Evolutionary conservation across 768 basidiomycete species (phyloP).

Genomic region (Kockovaella imperatae): DNA sequence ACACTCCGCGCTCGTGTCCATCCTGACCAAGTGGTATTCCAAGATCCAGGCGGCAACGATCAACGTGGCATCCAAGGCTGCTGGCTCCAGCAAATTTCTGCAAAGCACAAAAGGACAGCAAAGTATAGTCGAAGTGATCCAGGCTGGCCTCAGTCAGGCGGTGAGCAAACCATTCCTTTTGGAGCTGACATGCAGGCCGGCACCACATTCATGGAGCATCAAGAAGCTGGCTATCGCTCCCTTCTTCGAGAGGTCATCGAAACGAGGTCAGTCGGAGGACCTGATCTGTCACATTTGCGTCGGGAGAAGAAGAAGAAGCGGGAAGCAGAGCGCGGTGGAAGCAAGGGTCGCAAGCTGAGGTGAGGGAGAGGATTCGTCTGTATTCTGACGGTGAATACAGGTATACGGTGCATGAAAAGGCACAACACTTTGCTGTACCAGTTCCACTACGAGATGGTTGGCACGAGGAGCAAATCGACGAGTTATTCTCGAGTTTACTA

Average conservation of each 20-base stretch:
- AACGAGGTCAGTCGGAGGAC: slow-evolving; percentile 39
- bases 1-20: slow-evolving; percentile 66
- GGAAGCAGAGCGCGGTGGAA: slow-evolving; percentile 83
- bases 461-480: slow-evolving; percentile 96
- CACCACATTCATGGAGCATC: slow-evolving; percentile 25
- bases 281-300: slow-evolving; percentile 28
- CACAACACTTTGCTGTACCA: slow-evolving; percentile 95
- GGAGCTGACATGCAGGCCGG: slow-evolving; percentile 15
- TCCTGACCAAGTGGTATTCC: slow-evolving; percentile 85
- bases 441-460: slow-evolving; percentile 59
- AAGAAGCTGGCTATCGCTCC: slow-evolving; percentile 65
- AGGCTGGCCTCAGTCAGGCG: slow-evolving; percentile 56
- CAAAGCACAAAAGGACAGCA: slow-evolving; percentile 44
- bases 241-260: slow-evolving; percentile 87
- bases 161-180: no score
- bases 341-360: slow-evolving; percentile 89
- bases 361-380: slow-evolving; percentile 47
- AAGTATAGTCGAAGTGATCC: slow-evolving; percentile 62
- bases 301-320: slow-evolving; percentile 56
- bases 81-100: slow-evolving; percentile 51
- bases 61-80: slow-evolving; percentile 53
- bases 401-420: slow-evolving; percentile 89
- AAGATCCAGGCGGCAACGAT: slow-evolving; percentile 91
- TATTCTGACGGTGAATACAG: slow-evolving; percentile 44
- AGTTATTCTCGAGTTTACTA: slow-evolving; percentile 79